phyloP scores from a whole-genome alignment of 2,329 filamentous ascomycete species.

The Teratosphaeria gauchensis region DNA sequence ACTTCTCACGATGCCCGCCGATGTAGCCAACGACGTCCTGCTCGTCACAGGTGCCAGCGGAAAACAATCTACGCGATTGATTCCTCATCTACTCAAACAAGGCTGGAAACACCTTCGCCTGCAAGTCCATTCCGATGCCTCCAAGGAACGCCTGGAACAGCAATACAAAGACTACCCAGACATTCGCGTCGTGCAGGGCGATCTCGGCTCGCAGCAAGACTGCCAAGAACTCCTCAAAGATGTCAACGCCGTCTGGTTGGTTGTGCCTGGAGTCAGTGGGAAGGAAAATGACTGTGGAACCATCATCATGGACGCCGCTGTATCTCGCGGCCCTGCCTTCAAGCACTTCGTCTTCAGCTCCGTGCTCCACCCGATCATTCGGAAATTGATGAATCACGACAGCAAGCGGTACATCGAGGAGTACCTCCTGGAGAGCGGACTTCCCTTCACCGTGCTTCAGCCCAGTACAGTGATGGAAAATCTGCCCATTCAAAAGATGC shows the following conservation, averaged over 20 bases:
- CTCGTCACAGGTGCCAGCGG: conserved; percentile 31
- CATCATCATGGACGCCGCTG: conserved; percentile 30
- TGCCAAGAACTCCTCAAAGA: conserved; percentile 18
- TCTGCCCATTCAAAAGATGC: conserved; percentile 14
- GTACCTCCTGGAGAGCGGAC: conserved; percentile 24
- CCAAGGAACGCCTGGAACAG: conserved; percentile 17
- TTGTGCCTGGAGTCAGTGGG: conserved; percentile 28
- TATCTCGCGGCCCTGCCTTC: conserved; percentile 1
- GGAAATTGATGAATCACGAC: conserved; percentile 30
- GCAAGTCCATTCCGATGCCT: conserved; percentile 21
- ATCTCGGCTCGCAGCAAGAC: conserved; percentile 19
- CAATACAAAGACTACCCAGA: conserved; percentile 26
- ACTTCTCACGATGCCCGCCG: conserved; percentile 2
- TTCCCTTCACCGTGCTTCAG: conserved; percentile 29
- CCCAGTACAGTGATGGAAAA: conserved; percentile 28
- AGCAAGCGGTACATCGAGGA: conserved; percentile 29
- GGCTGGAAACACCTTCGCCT: conserved; percentile 26
- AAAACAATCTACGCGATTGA: conserved; percentile 27
- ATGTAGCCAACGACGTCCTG: conserved; percentile 24
- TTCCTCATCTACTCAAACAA: conserved; percentile 25
- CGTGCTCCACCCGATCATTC: conserved; percentile 25
- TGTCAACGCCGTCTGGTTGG: conserved; percentile 24
- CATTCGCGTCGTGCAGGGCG: conserved; percentile 24
- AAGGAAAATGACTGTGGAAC: conserved; percentile 26
- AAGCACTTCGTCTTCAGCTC: conserved; percentile 29